Percentiles rank a stretch among this genome's conserved stretches.
Evolutionary conservation across 805 yeast genomes (phyloP).

Genomic region (Isabelozyma pseudorhagii): DNA sequence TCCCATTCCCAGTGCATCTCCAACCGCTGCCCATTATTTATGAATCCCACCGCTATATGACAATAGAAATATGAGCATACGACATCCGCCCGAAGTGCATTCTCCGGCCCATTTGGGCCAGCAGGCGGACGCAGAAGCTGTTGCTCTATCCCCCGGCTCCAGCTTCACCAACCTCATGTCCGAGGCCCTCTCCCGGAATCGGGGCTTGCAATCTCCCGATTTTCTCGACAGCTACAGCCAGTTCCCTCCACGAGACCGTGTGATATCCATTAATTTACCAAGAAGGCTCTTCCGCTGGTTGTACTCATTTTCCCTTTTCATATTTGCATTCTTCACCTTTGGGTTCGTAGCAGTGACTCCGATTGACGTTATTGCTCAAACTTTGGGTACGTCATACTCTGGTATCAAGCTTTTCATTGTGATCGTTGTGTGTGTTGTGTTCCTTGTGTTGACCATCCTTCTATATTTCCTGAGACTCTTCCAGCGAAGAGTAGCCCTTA

Average conservation of each 20-base stretch:
- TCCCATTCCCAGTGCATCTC: background rate
- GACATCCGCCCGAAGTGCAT: background rate
- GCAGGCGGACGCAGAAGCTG: background rate
- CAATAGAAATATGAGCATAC: background rate
- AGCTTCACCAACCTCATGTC: background rate
- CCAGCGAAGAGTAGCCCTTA: constrained; percentile 53
- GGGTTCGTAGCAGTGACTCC: constrained; percentile 73
- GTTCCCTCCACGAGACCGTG: background rate
- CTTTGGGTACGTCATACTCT: constrained; percentile 51
- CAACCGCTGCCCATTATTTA: background rate
- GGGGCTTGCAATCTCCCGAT: background rate
- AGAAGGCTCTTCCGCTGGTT: constrained; percentile 22
- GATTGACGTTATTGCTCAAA: constrained; percentile 68
- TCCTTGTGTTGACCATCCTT: constrained; percentile 47
- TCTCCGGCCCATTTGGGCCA: background rate
- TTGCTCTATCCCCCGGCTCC: background rate
- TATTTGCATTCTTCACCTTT: constrained; percentile 25
- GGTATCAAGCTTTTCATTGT: constrained; percentile 82
- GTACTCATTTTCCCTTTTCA: constrained; percentile 24
- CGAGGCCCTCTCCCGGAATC: background rate
- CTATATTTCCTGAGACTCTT: constrained; percentile 60
- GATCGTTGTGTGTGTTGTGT: constrained; percentile 63
- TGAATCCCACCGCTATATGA: background rate
- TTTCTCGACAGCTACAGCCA: background rate
- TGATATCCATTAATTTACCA: constrained; percentile 8